Evolutionary conservation across 1,284 basidiomycete genomes (phyloP).

Genomic region (Peniophora sp.): DNA sequence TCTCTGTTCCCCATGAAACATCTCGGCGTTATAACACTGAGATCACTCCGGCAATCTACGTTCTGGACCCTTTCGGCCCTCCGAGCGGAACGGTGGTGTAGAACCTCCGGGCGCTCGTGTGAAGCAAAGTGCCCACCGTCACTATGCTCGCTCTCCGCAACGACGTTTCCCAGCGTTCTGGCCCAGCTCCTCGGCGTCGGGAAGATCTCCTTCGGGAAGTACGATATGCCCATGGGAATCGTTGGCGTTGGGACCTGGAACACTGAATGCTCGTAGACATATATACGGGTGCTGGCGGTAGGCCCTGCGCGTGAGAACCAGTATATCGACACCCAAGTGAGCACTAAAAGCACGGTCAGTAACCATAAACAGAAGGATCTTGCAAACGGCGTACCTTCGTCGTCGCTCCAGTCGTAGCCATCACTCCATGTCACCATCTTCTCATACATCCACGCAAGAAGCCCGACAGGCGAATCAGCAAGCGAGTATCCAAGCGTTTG

Average conservation of each 20-base stretch:
- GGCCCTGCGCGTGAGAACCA: constrained; percentile 52
- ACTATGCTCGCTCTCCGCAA: constrained; percentile 16
- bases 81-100: not conserved
- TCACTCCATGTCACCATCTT: constrained; percentile 46
- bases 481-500: constrained; percentile 35
- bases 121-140: constrained; percentile 13
- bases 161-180: constrained; percentile 17
- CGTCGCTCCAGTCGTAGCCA: constrained; percentile 39
- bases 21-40: too few relatives aligned
- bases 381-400: constrained; percentile 27
- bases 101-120: constrained; percentile 10
- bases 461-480: constrained; percentile 44
- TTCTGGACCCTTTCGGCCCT: not conserved
- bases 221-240: constrained; percentile 39
- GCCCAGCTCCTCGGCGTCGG: constrained; percentile 22
- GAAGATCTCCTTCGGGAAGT: constrained; percentile 38
- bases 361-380: not conserved
- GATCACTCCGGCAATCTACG: not conserved
- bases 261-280: constrained; percentile 29
- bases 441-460: constrained; percentile 55
- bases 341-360: constrained; percentile 25
- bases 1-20: too few relatives aligned
- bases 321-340: constrained; percentile 53
- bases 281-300: constrained; percentile 45
- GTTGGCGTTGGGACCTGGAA: constrained; percentile 13